Evolutionary conservation across 208 protist genomes (phyloP), one percentile per base, ranked within the genome.

Genomic region (Leishmania arabica): DNA sequence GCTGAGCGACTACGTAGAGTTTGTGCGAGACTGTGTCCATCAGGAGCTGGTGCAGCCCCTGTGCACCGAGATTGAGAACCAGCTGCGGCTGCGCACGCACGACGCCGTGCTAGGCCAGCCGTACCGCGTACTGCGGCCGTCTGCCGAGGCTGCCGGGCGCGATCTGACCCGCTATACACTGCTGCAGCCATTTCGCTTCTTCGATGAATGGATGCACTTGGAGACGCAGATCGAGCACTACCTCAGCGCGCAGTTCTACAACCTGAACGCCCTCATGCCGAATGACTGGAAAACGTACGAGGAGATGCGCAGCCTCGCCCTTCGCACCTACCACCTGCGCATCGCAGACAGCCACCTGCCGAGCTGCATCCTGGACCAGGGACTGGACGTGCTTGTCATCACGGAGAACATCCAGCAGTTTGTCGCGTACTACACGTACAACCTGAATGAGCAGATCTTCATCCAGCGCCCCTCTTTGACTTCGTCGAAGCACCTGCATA

Each of bases 331-430:
- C 81, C 92, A 93, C 40, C 83, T 99, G 21, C 64, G 81, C 21
- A 83, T 90, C 60, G 79, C 88, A 19, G 97, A 99, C 76, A 91
- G 95, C 11, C 93, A 98, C 87, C 92, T 99, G 19, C 98, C 98
- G 13, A 91, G 95, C 27, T 91, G 93, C 77, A 98, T 98, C 17
- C 88, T 98, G 7, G 97, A 99, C 77, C 98, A 99, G 84, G 96
- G 98, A 17, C 84, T 99, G 2, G 99, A 99, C 84, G 95, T 99
- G 31, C 90, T 99, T 3, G 98, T 99, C 66, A 99, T 99, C 83
- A 99, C 99, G 86, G 92, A 99, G 79, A 98, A 99, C 87, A 99
- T 99, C 75, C 97, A 99, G 69, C 87, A 99, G 42, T 99, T 99
- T 86, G 98, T 99, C 21, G 77, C 90, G 1, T 88, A 95, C 74